Evolutionary conservation across 148 eudicot genomes (phyloP).

Genomic region (Spergularia bocconei): DNA sequence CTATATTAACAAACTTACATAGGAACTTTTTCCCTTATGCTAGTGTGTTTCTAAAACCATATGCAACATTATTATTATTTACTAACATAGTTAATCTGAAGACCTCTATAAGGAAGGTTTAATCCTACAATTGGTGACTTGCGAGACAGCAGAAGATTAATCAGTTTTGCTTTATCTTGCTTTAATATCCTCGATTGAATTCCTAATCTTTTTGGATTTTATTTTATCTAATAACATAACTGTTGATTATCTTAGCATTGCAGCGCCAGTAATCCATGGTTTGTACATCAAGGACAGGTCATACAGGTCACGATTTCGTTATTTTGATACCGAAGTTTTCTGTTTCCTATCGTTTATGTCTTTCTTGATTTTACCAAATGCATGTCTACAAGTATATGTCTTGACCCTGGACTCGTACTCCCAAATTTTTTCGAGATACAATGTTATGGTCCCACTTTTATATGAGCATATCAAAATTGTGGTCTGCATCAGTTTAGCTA

Average conservation of each 20-base stretch:
- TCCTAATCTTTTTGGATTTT: too few relatives aligned
- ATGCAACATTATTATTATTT: too few relatives aligned
- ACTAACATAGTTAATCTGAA: too few relatives aligned
- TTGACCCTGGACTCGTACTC: neutral
- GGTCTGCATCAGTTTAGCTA: constrained; percentile 24
- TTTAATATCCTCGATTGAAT: too few relatives aligned
- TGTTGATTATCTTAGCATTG: neutral
- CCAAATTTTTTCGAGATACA: neutral
- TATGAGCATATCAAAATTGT: constrained; percentile 39
- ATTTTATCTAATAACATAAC: too few relatives aligned
- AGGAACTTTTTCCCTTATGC: too few relatives aligned
- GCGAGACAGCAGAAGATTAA: too few relatives aligned
- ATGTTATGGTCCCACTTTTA: constrained; percentile 10
- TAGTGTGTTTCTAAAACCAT: too few relatives aligned
- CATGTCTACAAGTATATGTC: neutral
- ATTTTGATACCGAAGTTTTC: constrained; percentile 7
- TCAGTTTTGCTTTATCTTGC: too few relatives aligned
- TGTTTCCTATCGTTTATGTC: constrained; percentile 16
- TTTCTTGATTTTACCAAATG: neutral
- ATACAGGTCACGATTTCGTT: constrained; percentile 6
- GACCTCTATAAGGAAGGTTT: neutral
- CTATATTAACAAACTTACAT: too few relatives aligned
- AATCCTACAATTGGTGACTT: neutral
- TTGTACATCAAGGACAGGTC: neutral
- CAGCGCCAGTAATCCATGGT: neutral